Percentiles rank a stretch among this genome's conserved stretches.
Conservation (phyloP, 2,329 filamentous ascomycete genomes). For the Colletotrichum abscissum region DNA sequence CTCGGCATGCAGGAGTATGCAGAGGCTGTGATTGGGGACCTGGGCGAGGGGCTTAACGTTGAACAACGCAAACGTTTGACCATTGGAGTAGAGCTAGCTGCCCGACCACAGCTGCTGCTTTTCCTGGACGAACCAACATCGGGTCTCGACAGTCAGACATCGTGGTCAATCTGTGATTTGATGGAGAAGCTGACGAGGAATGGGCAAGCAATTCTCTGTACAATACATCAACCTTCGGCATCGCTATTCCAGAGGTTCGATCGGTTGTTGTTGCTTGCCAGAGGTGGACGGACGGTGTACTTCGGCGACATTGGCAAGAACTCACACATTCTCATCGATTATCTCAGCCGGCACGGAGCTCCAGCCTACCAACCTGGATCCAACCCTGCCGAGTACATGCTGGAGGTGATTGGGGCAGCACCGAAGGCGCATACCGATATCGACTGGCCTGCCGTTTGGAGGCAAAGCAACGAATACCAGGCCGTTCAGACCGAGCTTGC, state of each 20-base stretch:
- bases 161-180: slow-evolving; percentile 78
- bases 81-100: slow-evolving; percentile 82
- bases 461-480: slow-evolving; percentile 52
- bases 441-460: slow-evolving; percentile 60
- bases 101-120: slow-evolving; percentile 76
- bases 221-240: slow-evolving; percentile 37
- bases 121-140: slow-evolving; percentile 85
- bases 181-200: slow-evolving; percentile 71
- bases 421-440: slow-evolving; percentile 58
- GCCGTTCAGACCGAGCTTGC: slow-evolving; percentile 31
- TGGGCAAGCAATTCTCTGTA: slow-evolving; percentile 56
- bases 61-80: slow-evolving; percentile 69
- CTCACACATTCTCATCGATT: slow-evolving; percentile 58
- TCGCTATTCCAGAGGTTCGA: slow-evolving; percentile 36
- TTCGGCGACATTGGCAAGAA: slow-evolving; percentile 65
- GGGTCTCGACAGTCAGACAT: slow-evolving; percentile 79
- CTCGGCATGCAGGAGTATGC: slow-evolving; percentile 69
- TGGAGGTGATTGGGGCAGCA: slow-evolving; percentile 42
- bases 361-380: slow-evolving; percentile 56
- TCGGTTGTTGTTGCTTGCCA: slow-evolving; percentile 21
- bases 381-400: slow-evolving; percentile 66
- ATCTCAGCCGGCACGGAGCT: slow-evolving; percentile 63
- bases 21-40: slow-evolving; percentile 75
- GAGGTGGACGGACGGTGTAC: slow-evolving; percentile 56
- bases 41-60: slow-evolving; percentile 65